phyloP scores from a whole-genome alignment of 306 rosid genomes.

The Purshia tridentata region DNA sequence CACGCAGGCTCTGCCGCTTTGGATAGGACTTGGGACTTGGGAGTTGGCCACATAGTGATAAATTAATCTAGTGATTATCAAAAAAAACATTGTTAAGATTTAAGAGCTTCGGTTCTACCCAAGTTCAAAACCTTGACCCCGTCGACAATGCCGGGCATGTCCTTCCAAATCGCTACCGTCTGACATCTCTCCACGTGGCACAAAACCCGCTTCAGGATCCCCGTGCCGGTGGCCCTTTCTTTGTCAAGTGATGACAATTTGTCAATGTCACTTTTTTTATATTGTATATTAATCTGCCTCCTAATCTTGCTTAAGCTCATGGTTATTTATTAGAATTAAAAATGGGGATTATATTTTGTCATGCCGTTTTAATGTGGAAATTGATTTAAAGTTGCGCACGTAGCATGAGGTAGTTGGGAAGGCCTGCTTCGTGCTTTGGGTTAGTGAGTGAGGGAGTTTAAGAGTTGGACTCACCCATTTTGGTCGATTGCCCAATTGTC shows the following conservation, averaged over 20 bases:
- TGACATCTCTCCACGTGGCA: conserved; percentile 81
- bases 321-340: neutral
- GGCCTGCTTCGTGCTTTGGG: too few relatives aligned
- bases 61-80: neutral
- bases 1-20: conserved; percentile 31
- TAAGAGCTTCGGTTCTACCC: conserved; percentile 28
- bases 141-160: conserved; percentile 64
- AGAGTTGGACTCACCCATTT: too few relatives aligned
- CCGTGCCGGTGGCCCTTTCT: conserved; percentile 50
- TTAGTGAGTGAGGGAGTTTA: conserved; percentile 11
- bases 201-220: conserved; percentile 25
- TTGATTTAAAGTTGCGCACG: conserved; percentile 42
- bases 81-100: neutral
- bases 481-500: conserved; percentile 16
- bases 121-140: conserved; percentile 58
- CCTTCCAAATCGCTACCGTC: conserved; percentile 47
- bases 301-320: neutral
- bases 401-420: conserved; percentile 50
- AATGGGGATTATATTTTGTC: conserved; percentile 22
- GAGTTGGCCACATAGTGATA: neutral
- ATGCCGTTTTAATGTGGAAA: conserved; percentile 41
- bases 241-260: conserved; percentile 7
- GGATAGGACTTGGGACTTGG: neutral
- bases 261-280: neutral
- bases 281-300: neutral